Conservation (phyloP, 169 alveolate genomes). For the Plasmodium gonderi region DNA sequence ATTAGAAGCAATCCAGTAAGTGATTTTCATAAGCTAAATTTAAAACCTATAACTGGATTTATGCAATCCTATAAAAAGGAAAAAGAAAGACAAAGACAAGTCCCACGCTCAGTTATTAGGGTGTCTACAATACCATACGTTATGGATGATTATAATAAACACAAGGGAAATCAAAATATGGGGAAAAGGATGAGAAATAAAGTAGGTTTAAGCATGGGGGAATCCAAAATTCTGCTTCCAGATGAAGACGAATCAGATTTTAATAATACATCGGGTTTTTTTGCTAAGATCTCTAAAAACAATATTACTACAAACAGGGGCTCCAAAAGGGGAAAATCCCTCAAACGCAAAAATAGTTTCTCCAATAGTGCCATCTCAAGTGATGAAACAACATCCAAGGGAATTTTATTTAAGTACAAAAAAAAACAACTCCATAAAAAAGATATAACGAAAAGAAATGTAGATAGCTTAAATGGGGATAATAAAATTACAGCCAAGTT, state of each 20-base stretch:
- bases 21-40: slow-evolving; percentile 63
- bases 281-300: slow-evolving; percentile 40
- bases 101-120: slow-evolving; percentile 19
- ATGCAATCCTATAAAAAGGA: slow-evolving; percentile 61
- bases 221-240: neutral
- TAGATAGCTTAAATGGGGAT: neutral
- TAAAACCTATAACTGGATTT: slow-evolving; percentile 69
- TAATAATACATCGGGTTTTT: slow-evolving; percentile 19
- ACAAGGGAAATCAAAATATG: neutral
- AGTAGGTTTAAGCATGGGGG: neutral
- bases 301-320: neutral
- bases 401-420: slow-evolving; percentile 2
- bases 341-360: neutral
- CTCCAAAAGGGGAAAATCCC: neutral
- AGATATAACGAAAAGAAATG: neutral
- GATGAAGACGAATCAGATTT: slow-evolving; percentile 15
- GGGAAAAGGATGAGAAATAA: neutral
- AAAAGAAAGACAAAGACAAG: slow-evolving; percentile 5
- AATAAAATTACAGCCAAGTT: neutral
- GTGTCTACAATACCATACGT: slow-evolving; percentile 25
- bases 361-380: neutral
- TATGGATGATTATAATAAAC: neutral
- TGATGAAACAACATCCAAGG: slow-evolving; percentile 16
- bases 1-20: slow-evolving; percentile 54
- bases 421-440: neutral